phyloP scores from a whole-genome alignment of 331 rosid genomes.

The Spiraea crenata region DNA sequence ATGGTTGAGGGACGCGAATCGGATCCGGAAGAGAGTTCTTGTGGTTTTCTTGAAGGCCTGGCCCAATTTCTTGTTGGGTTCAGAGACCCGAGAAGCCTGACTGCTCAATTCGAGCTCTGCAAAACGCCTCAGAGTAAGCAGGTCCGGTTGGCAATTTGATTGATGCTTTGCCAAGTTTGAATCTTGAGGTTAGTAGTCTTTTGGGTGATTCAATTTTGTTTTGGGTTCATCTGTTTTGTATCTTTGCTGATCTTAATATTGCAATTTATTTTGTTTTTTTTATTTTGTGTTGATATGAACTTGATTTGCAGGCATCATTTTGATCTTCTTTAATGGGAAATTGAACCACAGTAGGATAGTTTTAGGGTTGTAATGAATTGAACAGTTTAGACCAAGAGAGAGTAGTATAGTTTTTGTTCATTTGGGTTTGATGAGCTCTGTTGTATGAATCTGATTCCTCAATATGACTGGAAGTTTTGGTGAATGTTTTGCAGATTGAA shows the following conservation, averaged over 20 bases:
- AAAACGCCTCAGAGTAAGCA: conserved; percentile 14
- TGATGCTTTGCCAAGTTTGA: background rate
- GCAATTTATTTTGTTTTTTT: background rate
- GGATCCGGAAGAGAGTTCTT: conserved; percentile 60
- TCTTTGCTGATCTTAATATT: too few species aligned
- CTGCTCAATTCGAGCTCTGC: conserved; percentile 34
- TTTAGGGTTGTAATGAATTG: too few species aligned
- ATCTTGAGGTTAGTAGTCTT: background rate
- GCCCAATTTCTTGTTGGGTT: conserved; percentile 65
- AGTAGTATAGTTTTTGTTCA: too few species aligned
- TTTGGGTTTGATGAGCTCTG: background rate
- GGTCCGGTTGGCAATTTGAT: conserved; percentile 14
- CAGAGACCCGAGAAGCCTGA: conserved; percentile 39
- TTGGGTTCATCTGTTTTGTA: background rate
- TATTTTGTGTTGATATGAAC: too few species aligned
- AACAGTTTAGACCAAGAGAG: too few species aligned
- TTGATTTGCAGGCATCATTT: too few species aligned
- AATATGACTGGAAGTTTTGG: background rate
- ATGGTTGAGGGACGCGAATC: conserved; percentile 58
- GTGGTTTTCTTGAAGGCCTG: conserved; percentile 62
- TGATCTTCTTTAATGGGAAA: too few species aligned
- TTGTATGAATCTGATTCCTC: background rate
- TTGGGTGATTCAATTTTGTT: background rate
- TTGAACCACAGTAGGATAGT: too few species aligned
- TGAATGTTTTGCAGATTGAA: conserved; percentile 1